These are phyloP conservation scores for Candida sanyiensis DNA, from an alignment of 805 yeast species.

Conservation along the genomic window DNA sequence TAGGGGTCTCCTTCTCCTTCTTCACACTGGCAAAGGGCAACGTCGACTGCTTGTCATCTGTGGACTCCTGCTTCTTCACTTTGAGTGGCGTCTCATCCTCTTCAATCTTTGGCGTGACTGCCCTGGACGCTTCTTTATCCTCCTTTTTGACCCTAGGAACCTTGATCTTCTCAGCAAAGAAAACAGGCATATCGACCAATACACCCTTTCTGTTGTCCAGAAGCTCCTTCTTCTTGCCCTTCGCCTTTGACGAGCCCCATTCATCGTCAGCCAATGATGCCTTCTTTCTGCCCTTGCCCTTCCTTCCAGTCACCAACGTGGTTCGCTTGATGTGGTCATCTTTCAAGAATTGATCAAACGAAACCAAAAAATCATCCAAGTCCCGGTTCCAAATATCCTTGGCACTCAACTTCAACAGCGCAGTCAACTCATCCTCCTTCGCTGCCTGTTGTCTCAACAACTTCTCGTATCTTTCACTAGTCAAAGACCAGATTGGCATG, in stretches of 20 bases:
- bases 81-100: neutral
- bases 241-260: constrained; percentile 14
- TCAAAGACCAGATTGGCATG: constrained; percentile 91
- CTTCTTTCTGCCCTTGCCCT: constrained; percentile 36
- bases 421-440: constrained; percentile 65
- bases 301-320: constrained; percentile 40
- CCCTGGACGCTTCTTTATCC: constrained; percentile 8
- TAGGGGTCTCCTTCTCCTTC: constrained; percentile 19
- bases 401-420: constrained; percentile 51
- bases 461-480: constrained; percentile 81
- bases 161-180: constrained; percentile 19
- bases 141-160: constrained; percentile 24
- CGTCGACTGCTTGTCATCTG: constrained; percentile 4
- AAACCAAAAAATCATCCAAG: constrained; percentile 61
- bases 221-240: constrained; percentile 15
- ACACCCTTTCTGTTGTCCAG: constrained; percentile 20
- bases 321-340: constrained; percentile 59
- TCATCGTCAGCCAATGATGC: constrained; percentile 22
- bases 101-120: constrained; percentile 16
- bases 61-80: neutral
- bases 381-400: constrained; percentile 80
- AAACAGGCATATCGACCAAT: constrained; percentile 24
- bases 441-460: constrained; percentile 66
- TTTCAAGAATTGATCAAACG: constrained; percentile 63
- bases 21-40: constrained; percentile 12